A percentile compares a stretch with the other conserved stretches of the same genome.
phyloP scores from a whole-genome alignment of 1,139 yeast species.

The Blastobotrys persicus region DNA sequence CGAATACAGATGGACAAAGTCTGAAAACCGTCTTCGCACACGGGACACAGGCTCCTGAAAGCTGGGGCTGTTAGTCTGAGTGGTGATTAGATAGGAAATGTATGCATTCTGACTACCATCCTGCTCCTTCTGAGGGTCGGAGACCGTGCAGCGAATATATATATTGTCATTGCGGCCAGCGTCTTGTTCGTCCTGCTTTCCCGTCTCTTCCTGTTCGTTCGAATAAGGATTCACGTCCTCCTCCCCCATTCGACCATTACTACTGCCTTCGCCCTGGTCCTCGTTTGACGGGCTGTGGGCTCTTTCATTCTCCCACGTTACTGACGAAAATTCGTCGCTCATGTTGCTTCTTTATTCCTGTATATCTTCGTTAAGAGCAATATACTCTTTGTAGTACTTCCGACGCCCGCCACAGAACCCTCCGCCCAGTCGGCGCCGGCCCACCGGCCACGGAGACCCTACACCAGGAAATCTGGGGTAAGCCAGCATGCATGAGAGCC shows the following conservation, averaged over 20 bases:
- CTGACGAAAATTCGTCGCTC: constrained; percentile 11
- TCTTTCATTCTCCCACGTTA: constrained; percentile 9
- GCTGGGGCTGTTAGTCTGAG: constrained; percentile 50
- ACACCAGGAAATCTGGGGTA: not conserved
- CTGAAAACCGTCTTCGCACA: constrained; percentile 78
- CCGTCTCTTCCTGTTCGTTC: not conserved
- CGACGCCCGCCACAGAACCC: not conserved
- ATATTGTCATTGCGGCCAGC: constrained; percentile 15
- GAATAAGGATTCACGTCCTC: constrained; percentile 1
- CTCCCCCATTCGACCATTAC: not conserved
- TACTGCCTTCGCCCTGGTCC: not conserved
- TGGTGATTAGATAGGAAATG: constrained; percentile 74
- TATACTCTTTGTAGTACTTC: not conserved
- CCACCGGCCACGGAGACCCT: not conserved
- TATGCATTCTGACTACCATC: constrained; percentile 73
- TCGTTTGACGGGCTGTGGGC: constrained; percentile 1
- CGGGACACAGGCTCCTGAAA: constrained; percentile 46
- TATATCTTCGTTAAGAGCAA: not conserved
- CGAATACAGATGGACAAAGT: constrained; percentile 74
- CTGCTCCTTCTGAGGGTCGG: constrained; percentile 75
- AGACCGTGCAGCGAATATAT: constrained; percentile 43
- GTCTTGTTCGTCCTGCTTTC: constrained; percentile 1
- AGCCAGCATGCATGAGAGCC: not conserved
- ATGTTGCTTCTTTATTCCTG: no score
- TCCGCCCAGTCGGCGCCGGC: constrained; percentile 1